Base-by-base conservation (phyloP, 202 grass and related monocot species). In the Dendrocalamus latiflorus region DNA sequence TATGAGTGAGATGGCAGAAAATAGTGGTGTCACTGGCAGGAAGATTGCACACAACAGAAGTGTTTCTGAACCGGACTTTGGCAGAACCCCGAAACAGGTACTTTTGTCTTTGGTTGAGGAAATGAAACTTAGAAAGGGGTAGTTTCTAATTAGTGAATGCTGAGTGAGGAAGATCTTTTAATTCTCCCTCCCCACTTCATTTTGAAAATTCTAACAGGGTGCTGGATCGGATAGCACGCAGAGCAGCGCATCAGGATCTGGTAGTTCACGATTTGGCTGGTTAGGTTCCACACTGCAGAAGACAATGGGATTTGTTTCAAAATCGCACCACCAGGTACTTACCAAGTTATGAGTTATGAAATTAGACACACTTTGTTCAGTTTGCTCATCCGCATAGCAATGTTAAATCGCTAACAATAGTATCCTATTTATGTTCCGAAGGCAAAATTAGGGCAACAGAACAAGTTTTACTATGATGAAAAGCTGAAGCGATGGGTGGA, bases 391-490 rank as follows among this genome's bases (percentile, higher is more conserved):
- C 26, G 34, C 16, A 11, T 70, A 65, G 75, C 63, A 77, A 59
- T 33, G 59, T 3, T 33, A 62, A 33, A n/a, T 62, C 14, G 14
- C 34, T 85, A 77, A 89, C 76, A 75, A 42, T 66, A 18, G 53
- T 4, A 37, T 87, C 66, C 20, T 86, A 47, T 84, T 37, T 81
- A 43, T 80, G 22, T 72, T 71, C 63, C 41, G 36, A 89, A 99
- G 96, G 96, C 93, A 69, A 99, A 95, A 82, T 87, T 99, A 65
- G 96, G 96, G 65, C 87, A 99, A 33, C 74, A 85, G 72, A 99
- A 99, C 70, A 99, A 91, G 87, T 99, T 99, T 70, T 99, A 99
- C 84, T 99, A 99, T 62, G 91, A 99, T 34, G 96, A 92, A 51
- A 93, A 95, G 45, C 78, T 99, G 56, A 99, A 95, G 83, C 92